Evolutionary conservation across 305 asterid genomes (phyloP), one percentile per base, ranked within the genome.

Genomic region (Coffea humblotiana): DNA sequence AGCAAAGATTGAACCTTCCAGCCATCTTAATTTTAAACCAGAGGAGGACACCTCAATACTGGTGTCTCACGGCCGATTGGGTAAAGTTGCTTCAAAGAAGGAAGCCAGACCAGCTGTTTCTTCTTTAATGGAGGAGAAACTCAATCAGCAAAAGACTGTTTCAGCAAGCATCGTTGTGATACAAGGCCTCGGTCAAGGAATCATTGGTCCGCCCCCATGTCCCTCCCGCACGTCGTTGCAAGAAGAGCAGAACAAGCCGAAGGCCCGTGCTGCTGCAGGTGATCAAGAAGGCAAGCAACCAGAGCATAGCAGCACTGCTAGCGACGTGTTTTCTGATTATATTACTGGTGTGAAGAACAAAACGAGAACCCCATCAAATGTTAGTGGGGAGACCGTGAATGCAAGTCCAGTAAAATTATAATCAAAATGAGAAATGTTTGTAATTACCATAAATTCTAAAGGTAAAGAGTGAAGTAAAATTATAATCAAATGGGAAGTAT

Each of bases 321-420:
- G 16, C 32, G 63, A 80, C 25, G 77, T 27, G 72, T 87, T 85
- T 67, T 66, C 88, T 2, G 82, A 78, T 35, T 91, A 90, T 56
- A 86, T 84, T 18, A 76, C 27, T 13, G 79, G 76, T 19, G 86
- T 89, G 21, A 88, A 78, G 88, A 67, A 67, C n/a, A 81, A 78
- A 70, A 80, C 83, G 86, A 77, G 85, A 79, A 86, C 45, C 61
- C 15, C 54, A 11, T 77, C 89, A 12, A 69, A 66, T 18, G 74
- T 81, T 58, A 85, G 83, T 6, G 84, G 27, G n/a, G 83, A 43
- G 15, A 67, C 63, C 5, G 51, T 23, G 49, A 23, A 23, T 58
- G 82, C 35, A n/a, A 74, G 61, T 27, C 75, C 40, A 19, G n/a
- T n/a, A n/a, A n/a, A n/a, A n/a, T n/a, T n/a, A n/a, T n/a, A n/a